Conservation (phyloP, 2,329 filamentous ascomycete species). For the Trichophyton rubrum region DNA sequence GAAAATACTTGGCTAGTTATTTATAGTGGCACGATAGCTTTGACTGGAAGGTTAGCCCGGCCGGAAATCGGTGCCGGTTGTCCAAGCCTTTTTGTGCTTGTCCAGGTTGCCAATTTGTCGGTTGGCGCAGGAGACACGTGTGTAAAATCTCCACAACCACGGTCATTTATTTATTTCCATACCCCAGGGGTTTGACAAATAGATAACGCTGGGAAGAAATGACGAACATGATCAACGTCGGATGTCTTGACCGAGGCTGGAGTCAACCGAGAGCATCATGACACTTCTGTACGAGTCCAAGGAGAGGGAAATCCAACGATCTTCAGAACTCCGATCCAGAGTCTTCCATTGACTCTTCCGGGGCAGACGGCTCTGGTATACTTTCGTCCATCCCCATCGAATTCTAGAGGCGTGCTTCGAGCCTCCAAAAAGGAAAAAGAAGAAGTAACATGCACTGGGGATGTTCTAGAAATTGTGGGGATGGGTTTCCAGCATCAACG, state of each 20-base stretch:
- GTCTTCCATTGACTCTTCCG: not conserved
- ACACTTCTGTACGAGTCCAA: not conserved
- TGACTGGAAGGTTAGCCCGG: not conserved
- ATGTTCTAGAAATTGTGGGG: slow-evolving; percentile 4
- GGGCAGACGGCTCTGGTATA: not conserved
- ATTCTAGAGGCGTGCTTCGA: not conserved
- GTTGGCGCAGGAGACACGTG: not conserved
- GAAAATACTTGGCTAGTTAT: not conserved
- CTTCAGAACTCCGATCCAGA: not conserved
- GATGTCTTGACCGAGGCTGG: not conserved
- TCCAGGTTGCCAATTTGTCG: not conserved
- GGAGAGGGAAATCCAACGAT: not conserved
- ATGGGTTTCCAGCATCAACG: not conserved
- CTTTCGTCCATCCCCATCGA: not conserved
- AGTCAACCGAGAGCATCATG: not conserved
- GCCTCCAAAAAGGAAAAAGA: not conserved
- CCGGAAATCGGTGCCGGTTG: slow-evolving; percentile 2
- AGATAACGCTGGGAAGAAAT: not conserved
- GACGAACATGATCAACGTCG: not conserved
- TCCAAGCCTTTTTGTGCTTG: not conserved
- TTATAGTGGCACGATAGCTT: not conserved
- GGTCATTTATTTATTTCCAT: not conserved
- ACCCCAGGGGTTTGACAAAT: not conserved
- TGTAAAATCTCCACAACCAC: not conserved
- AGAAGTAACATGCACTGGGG: not conserved